Evolutionary conservation across 2,329 filamentous ascomycete species (phyloP).

Genomic region (Elsinoe batatas): DNA sequence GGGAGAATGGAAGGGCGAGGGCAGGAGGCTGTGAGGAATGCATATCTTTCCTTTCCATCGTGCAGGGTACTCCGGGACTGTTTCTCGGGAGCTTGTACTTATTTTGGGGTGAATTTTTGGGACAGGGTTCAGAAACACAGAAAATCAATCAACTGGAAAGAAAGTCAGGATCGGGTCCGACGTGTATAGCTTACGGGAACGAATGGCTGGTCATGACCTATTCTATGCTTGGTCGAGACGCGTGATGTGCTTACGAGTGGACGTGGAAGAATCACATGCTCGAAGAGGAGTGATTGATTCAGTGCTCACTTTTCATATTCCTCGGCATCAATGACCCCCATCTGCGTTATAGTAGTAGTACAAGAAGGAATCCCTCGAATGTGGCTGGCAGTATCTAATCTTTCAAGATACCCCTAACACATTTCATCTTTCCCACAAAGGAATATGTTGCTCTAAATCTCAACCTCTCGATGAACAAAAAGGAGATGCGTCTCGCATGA

Average conservation of each 20-base stretch:
- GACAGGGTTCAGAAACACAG: too few species aligned
- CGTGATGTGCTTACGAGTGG: background rate
- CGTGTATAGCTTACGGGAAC: background rate
- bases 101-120: background rate
- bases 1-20: background rate
- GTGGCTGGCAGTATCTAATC: background rate
- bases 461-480: background rate
- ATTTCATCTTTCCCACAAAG: background rate
- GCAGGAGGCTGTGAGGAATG: background rate
- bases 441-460: background rate
- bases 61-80: background rate
- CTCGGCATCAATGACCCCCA: background rate
- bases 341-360: slow-evolving; percentile 5
- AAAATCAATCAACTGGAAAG: background rate
- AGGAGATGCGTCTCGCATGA: slow-evolving; percentile 7
- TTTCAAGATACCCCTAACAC: background rate
- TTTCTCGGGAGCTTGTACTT: background rate
- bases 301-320: background rate
- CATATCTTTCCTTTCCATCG: background rate
- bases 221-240: background rate
- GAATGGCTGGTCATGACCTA: background rate
- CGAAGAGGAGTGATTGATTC: background rate
- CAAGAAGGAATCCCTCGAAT: slow-evolving; percentile 5
- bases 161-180: background rate
- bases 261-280: background rate